Conservation (phyloP, 148 eudicot species). For the Vaccinium macrocarpon region DNA sequence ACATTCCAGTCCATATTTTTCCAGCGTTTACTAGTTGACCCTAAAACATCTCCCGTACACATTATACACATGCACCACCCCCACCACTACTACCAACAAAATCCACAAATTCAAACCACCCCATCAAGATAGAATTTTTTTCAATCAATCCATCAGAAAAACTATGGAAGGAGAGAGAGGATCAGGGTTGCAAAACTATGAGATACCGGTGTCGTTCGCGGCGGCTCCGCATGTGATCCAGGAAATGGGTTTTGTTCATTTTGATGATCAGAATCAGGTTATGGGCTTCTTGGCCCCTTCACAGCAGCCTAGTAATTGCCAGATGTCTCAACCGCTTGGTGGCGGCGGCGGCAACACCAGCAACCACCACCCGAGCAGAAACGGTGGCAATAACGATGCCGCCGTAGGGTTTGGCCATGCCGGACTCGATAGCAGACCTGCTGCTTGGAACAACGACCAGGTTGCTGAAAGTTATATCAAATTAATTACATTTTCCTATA, state of each 20-base stretch:
- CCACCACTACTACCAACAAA: background rate
- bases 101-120: background rate
- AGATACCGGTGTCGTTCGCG: conserved; percentile 20
- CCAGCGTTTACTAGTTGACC: conserved; percentile 2
- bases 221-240: conserved; percentile 19
- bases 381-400: background rate
- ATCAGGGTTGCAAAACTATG: conserved; percentile 25
- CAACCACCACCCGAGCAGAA: conserved; percentile 4
- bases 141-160: conserved; percentile 3
- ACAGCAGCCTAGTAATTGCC: conserved; percentile 9
- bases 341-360: conserved; percentile 12
- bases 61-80: background rate
- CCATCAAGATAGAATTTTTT: background rate
- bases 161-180: conserved; percentile 37
- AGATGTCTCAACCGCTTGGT: conserved; percentile 17
- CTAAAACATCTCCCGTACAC: background rate
- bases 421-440: conserved; percentile 18
- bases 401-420: conserved; percentile 12
- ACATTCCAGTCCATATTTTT: background rate
- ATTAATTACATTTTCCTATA: too few relatives aligned
- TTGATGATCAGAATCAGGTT: conserved; percentile 40
- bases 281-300: conserved; percentile 35
- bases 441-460: conserved; percentile 37
- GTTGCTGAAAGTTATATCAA: background rate
- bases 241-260: conserved; percentile 42